Conservation (phyloP, 768 basidiomycete species). For the Stropharia rugosoannulata region DNA sequence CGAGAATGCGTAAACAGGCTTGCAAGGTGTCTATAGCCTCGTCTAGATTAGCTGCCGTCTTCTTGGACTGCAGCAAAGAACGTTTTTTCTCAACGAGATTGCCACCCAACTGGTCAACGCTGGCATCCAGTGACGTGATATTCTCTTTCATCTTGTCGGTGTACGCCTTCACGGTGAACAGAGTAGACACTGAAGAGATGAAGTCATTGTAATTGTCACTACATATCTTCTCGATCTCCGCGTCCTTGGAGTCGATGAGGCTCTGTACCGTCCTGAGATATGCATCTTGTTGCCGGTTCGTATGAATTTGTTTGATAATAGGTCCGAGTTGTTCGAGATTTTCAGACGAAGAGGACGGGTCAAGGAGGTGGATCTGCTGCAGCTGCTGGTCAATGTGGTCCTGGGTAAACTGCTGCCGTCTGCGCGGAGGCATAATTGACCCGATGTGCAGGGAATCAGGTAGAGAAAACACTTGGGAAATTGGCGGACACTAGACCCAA, state of each 20-base stretch:
- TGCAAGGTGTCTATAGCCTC: conserved; percentile 96
- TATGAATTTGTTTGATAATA: conserved; percentile 91
- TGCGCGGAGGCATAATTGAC: conserved; percentile 69
- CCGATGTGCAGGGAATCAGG: conserved; percentile 20
- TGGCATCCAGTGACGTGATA: conserved; percentile 85
- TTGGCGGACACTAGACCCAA: conserved; percentile 11
- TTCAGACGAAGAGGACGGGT: conserved; percentile 85
- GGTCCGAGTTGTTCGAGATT: conserved; percentile 96
- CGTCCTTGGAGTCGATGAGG: conserved; percentile 93
- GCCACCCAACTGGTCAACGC: conserved; percentile 84
- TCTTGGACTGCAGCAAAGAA: conserved; percentile 82
- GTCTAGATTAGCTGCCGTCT: conserved; percentile 92
- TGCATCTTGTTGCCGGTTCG: conserved; percentile 82
- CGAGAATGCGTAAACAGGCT: conserved; percentile 87
- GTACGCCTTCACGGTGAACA: conserved; percentile 94
- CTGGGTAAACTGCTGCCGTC: conserved; percentile 74
- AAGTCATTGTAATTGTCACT: conserved; percentile 98
- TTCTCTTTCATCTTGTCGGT: conserved; percentile 92
- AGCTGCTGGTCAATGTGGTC: conserved; percentile 88
- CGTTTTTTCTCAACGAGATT: conserved; percentile 94
- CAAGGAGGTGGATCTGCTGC: conserved; percentile 87
- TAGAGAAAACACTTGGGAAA: not conserved
- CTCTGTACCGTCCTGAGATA: conserved; percentile 83
- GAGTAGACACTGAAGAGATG: conserved; percentile 93
- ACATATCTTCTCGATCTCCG: conserved; percentile 95